Base-by-base conservation (phyloP, 192 early-diverging fungal genomes). In the Spinellus fusiger region DNA sequence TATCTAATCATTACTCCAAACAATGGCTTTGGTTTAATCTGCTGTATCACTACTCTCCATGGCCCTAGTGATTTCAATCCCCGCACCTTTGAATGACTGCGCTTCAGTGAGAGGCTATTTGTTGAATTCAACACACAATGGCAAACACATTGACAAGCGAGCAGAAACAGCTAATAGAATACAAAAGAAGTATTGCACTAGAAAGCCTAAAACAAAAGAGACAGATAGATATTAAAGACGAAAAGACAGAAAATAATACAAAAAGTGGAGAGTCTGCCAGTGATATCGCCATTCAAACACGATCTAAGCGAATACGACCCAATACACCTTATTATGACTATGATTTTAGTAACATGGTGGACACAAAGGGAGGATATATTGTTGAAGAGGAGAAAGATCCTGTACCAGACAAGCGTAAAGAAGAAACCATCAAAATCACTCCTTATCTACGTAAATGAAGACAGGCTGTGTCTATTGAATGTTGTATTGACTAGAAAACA, bases 321-420 rank as follows among this genome's bases (percentile, higher is more conserved):
- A n/a, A 59, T 3, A 72, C 59, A 18, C 50, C 63, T 0, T 64
- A 54, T 49, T 86, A 70, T 62, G 96, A 98, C 47, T 98, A 91
- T 79, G 88, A 98, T 66, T 75, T 96, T 22, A 83, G 80, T 35
- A 85, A 83, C 12, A 91, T 94, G 86, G 82, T 82, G 31, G 92
- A 98, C 69, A 87, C 89, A 13, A 79, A 79, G 28, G 96, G 90
- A 7, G 96, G 96, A 26, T 98, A 94, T 71, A 66, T 98, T 12
- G 61, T 82, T 3, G 86, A 87, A 6, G 77, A 89, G 1, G 64
- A 69, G 4, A 62, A 65, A 0, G 62, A 57, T 3, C 70, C 72
- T 18, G 62, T 71, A 28, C 62, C 54, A n/a, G 76, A 81, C 16
- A 56, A 68, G 34, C 57, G 67, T 8, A 73, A 81, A 27, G 59